Conservation (phyloP, 495 filamentous ascomycete genomes). For the Talaromyces thailandensis region DNA sequence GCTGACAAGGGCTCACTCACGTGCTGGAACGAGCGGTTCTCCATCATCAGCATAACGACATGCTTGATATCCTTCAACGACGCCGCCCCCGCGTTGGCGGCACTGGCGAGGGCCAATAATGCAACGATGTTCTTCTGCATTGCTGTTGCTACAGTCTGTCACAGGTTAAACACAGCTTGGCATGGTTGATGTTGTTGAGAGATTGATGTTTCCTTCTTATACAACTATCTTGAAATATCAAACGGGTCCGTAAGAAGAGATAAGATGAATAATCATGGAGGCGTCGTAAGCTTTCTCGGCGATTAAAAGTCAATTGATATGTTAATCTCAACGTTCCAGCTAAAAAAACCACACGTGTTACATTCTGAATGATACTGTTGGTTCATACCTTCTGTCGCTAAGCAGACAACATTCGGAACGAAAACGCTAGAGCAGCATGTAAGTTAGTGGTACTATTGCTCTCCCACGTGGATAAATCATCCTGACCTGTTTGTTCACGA, state of each 20-base stretch:
- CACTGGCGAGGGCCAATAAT: constrained; percentile 2
- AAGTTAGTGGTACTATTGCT: background rate
- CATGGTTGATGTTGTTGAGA: background rate
- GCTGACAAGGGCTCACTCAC: background rate
- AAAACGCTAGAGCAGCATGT: background rate
- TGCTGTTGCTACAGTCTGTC: background rate
- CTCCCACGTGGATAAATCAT: background rate
- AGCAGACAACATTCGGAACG: background rate
- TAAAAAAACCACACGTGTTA: background rate
- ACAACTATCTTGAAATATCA: background rate
- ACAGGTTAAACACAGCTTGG: background rate
- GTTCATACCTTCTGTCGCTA: background rate
- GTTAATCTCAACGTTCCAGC: background rate
- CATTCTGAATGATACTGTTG: background rate
- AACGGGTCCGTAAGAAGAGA: background rate
- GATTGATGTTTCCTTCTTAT: background rate
- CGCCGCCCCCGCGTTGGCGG: background rate
- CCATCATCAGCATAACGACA: constrained; percentile 6
- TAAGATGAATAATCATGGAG: background rate
- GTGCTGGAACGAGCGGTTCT: constrained; percentile 7
- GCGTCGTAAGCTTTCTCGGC: background rate
- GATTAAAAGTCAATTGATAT: background rate
- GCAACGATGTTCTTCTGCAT: background rate
- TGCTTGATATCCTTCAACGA: constrained; percentile 4
- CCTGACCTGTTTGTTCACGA: background rate